Base-by-base conservation (phyloP, 1,139 yeast genomes). In the Ashbya aceris region DNA sequence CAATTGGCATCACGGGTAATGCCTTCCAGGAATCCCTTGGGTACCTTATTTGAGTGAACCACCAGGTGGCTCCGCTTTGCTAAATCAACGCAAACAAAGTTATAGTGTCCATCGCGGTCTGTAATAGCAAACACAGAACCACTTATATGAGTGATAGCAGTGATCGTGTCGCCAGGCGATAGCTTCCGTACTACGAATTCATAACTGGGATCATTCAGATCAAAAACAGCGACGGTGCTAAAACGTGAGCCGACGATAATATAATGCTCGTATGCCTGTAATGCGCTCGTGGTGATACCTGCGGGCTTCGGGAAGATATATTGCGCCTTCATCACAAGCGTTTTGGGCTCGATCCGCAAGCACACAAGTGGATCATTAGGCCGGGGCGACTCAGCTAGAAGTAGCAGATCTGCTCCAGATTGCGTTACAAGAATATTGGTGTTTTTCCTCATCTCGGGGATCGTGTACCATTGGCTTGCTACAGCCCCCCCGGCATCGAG, bases 21-120 rank as follows among this genome's bases (percentile, higher is more conserved):
- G 3, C 95, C 95, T 62, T 87, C 96, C 6, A 89, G 64, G 46
- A 80, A 81, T 0, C 96, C 96, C 48, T 79, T 74, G 27, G 83
- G 72, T 2, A 83, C 62, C 53, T 77, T 79, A 57, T 83, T 85
- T 30, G 76, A 70, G 41, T 76, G 84, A 1, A 76, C 53, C 7
- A 74, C 62, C 2, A 50, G 48, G 38, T 49, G 50, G 34, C 47
- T 32, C 12, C 47, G 46, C 32, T 49, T 47, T 8, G 12, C 10
- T 11, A 47, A 37, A 40, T 47, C 34, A 30, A 56, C 13, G 33
- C 46, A 39, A n/a, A 58, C 38, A 38, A 58, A 54, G 55, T 73
- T 62, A 51, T 79, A 83, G 23, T 66, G 69, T 0, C 89, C 87
- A 60, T 81, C 91, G 54, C 83, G 70, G 29, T 79, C 73, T 0